Evolutionary conservation across 1,284 basidiomycete species (phyloP).

Genomic region (Heterobasidion annosum): DNA sequence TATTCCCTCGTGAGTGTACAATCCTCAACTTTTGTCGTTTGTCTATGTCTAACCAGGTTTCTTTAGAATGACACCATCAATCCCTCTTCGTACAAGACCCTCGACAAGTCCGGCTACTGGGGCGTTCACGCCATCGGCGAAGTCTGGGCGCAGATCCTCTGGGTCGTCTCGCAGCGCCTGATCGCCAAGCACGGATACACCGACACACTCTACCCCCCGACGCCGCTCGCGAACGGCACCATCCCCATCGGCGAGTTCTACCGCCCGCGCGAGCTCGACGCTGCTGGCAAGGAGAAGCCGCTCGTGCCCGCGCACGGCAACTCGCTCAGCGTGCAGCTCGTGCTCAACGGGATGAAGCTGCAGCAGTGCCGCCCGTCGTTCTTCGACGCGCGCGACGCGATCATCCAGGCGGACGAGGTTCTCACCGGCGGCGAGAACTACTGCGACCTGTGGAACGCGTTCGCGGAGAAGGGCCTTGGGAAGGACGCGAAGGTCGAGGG

Average conservation of each 20-base stretch:
- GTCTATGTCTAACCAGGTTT: not conserved
- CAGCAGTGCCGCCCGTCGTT: slow-evolving; percentile 89
- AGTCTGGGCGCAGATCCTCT: slow-evolving; percentile 94
- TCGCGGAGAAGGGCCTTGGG: slow-evolving; percentile 78
- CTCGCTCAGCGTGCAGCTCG: slow-evolving; percentile 79
- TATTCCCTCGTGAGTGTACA: slow-evolving; percentile 57
- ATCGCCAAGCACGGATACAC: slow-evolving; percentile 80
- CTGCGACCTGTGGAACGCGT: slow-evolving; percentile 86
- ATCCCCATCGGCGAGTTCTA: slow-evolving; percentile 73
- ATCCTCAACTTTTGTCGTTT: not conserved
- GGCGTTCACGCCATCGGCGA: slow-evolving; percentile 89
- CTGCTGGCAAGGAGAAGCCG: slow-evolving; percentile 36
- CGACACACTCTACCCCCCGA: slow-evolving; percentile 75
- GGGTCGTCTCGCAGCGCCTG: slow-evolving; percentile 70
- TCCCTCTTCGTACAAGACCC: slow-evolving; percentile 92
- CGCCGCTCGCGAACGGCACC: slow-evolving; percentile 46
- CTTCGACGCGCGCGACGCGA: slow-evolving; percentile 89
- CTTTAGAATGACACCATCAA: slow-evolving; percentile 62
- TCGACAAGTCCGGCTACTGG: slow-evolving; percentile 90
- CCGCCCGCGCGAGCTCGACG: slow-evolving; percentile 29
- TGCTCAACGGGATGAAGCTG: slow-evolving; percentile 89
- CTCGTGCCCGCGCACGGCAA: slow-evolving; percentile 90
- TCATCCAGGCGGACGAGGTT: slow-evolving; percentile 87
- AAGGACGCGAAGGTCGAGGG: slow-evolving; percentile 66
- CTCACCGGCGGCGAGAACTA: slow-evolving; percentile 90